Percentiles rank a stretch among this genome's conserved stretches.
phyloP scores from a whole-genome alignment of 495 filamentous ascomycete species.

The Hypoxylon fragiforme region DNA sequence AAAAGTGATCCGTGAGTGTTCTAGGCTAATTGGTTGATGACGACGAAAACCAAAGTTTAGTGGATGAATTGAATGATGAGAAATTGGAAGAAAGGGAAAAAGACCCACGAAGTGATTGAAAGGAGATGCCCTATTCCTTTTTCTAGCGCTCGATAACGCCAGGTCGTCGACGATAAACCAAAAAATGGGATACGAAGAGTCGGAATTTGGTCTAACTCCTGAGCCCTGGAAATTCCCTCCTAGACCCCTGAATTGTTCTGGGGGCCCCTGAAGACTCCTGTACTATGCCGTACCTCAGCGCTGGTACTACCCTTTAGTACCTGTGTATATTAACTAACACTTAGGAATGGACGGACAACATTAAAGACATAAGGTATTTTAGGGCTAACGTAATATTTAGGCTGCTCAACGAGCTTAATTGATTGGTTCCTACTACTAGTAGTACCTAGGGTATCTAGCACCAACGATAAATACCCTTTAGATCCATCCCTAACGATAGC shows the following conservation, averaged over 20 bases:
- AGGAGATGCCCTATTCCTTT: neutral
- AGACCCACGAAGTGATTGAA: neutral
- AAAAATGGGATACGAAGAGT: conserved; percentile 31
- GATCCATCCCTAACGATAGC: conserved; percentile 8
- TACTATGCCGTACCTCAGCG: conserved; percentile 5
- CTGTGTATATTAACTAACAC: no score
- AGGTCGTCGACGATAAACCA: conserved; percentile 17
- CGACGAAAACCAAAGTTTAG: neutral
- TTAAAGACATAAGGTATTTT: no score
- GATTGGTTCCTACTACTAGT: conserved; percentile 16
- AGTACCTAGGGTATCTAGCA: no score
- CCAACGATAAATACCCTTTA: neutral
- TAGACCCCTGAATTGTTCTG: conserved; percentile 3
- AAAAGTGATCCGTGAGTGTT: no score
- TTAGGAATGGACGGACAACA: no score
- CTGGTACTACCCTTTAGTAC: no score
- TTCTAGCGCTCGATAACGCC: conserved; percentile 2
- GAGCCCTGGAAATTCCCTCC: conserved; percentile 11
- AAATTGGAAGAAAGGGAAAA: neutral
- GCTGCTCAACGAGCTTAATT: conserved; percentile 28
- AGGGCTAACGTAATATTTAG: conserved; percentile 7
- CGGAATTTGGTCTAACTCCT: conserved; percentile 13
- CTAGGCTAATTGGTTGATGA: neutral
- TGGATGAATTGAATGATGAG: neutral
- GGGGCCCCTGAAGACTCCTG: neutral